phyloP scores from a whole-genome alignment of 1,284 basidiomycete genomes.

The Inonotus hispidus region DNA sequence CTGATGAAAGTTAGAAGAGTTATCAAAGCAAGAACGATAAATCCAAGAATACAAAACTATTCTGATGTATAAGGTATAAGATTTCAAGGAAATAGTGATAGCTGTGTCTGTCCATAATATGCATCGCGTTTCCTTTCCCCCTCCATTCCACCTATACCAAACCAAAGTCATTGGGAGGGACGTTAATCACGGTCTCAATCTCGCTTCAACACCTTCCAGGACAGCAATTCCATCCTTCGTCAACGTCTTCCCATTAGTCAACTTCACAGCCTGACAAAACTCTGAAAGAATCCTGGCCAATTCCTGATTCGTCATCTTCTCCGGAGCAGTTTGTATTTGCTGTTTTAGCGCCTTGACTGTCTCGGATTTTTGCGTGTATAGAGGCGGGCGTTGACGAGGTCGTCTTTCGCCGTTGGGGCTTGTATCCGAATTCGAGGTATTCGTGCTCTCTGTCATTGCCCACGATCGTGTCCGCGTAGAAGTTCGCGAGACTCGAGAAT shows the following conservation, averaged over 20 bases:
- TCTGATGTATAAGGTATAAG: neutral
- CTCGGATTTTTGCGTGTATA: neutral
- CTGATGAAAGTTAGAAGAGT: neutral
- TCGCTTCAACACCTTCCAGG: constrained; percentile 50
- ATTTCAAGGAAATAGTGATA: neutral
- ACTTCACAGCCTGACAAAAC: constrained; percentile 54
- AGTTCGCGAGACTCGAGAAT: constrained; percentile 36
- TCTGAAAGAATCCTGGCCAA: constrained; percentile 9
- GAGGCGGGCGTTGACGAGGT: neutral
- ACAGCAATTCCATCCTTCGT: constrained; percentile 59
- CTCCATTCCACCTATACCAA: neutral
- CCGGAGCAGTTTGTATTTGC: neutral
- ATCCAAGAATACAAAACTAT: neutral
- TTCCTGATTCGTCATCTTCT: neutral
- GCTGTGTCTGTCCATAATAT: neutral
- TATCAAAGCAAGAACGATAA: neutral
- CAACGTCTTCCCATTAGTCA: constrained; percentile 39
- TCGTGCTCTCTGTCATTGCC: neutral
- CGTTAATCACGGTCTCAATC: constrained; percentile 33
- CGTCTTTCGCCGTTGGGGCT: neutral
- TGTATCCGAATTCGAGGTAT: neutral
- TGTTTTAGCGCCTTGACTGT: constrained; percentile 11
- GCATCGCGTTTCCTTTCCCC: neutral
- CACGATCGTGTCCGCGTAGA: neutral
- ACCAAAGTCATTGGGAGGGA: neutral